Evolutionary conservation across 805 yeast genomes (phyloP).

Genomic region (Hanseniaspora clermontiae): DNA sequence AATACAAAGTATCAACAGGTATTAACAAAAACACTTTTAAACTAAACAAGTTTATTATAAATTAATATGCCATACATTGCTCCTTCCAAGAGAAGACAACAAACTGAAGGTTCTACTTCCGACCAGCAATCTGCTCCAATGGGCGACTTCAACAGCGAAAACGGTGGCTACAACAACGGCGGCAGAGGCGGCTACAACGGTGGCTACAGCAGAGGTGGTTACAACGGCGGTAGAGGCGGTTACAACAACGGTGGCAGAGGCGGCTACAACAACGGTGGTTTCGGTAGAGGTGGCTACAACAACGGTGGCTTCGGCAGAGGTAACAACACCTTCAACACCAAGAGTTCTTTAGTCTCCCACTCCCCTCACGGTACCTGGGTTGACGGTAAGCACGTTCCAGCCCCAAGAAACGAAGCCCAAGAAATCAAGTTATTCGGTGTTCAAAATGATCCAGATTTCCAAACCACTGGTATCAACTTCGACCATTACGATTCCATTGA

Average conservation of each 20-base stretch:
- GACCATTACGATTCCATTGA: conserved; percentile 98
- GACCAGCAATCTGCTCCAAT: neutral
- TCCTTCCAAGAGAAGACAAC: conserved; percentile 35
- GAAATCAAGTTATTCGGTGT: conserved; percentile 85
- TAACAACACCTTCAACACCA: conserved; percentile 23
- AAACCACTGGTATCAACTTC: conserved; percentile 93
- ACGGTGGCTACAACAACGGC: conserved; percentile 18
- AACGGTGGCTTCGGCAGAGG: conserved; percentile 29
- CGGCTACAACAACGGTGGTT: conserved; percentile 27
- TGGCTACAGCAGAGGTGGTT: conserved; percentile 23
- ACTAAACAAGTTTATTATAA: neutral
- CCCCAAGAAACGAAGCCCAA: conserved; percentile 51
- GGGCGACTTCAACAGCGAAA: conserved; percentile 9
- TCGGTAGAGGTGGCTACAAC: conserved; percentile 23
- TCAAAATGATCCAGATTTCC: conserved; percentile 47
- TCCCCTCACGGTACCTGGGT: conserved; percentile 63
- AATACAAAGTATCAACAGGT: neutral
- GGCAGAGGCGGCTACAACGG: conserved; percentile 22
- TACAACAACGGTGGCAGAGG: conserved; percentile 17
- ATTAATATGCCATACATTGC: conserved; percentile 27
- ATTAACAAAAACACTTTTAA: neutral
- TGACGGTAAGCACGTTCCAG: conserved; percentile 80
- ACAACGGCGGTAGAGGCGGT: conserved; percentile 15
- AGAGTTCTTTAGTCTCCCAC: conserved; percentile 20
- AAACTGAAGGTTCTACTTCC: conserved; percentile 14